Evolutionary conservation across 140 eudicot genomes (phyloP).

Genomic region (Senecio squalidus): DNA sequence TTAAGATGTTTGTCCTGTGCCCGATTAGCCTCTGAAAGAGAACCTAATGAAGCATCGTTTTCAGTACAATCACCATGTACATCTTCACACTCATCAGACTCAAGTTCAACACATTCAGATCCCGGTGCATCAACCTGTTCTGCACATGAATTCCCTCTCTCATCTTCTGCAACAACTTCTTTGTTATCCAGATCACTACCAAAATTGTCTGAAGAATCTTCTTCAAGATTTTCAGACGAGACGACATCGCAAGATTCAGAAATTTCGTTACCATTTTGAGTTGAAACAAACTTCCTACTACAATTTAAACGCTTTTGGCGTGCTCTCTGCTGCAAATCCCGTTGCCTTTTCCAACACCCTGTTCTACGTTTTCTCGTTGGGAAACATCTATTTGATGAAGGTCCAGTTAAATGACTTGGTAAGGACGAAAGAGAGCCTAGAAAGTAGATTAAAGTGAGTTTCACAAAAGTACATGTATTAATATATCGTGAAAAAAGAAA

Average conservation of each 20-base stretch:
- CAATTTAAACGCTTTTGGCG: conserved; percentile 72
- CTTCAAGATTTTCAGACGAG: conserved; percentile 25
- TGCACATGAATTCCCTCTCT: background rate
- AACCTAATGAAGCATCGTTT: conserved; percentile 24
- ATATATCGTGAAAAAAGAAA: background rate
- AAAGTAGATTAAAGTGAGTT: conserved; percentile 14
- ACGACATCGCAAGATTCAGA: conserved; percentile 36
- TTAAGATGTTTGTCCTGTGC: conserved; percentile 13
- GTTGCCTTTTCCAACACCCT: conserved; percentile 60
- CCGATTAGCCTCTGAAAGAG: conserved; percentile 31
- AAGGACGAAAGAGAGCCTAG: conserved; percentile 41
- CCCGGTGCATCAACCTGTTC: conserved; percentile 27
- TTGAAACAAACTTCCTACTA: conserved; percentile 38
- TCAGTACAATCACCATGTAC: conserved; percentile 21
- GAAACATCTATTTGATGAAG: conserved; percentile 42
- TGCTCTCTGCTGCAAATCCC: conserved; percentile 68
- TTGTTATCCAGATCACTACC: conserved; percentile 29
- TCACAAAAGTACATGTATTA: background rate
- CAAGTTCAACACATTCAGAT: conserved; percentile 32
- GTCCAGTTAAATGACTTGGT: conserved; percentile 35
- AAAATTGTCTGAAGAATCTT: conserved; percentile 26
- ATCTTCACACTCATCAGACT: conserved; percentile 33
- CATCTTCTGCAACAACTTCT: conserved; percentile 34
- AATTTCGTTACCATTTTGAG: conserved; percentile 26
- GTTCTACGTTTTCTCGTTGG: conserved; percentile 43